Base-by-base conservation (phyloP, 495 filamentous ascomycete species). In the Penicillium manginii region DNA sequence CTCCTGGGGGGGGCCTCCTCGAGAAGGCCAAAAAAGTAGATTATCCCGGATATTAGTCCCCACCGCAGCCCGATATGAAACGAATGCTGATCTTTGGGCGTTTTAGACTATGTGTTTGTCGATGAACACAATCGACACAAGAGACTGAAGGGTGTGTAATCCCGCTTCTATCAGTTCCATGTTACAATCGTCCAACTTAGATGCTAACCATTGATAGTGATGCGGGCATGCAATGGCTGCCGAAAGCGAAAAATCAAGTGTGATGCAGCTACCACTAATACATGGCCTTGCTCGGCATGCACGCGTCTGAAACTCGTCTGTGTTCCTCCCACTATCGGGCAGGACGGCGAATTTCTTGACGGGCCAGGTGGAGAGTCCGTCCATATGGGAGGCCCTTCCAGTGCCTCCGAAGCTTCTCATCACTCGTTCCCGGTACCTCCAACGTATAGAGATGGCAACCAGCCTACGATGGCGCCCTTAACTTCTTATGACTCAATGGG, bases 81-180 rank as follows among this genome's bases (percentile, higher is more conserved):
- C 47, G 48, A 33, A 29, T 48, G 33, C 60, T 63, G 46, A 59
- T 43, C n/a, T n/a, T 3, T 17, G 37, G 9, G 18, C 50, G 37
- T 50, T 46, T 42, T 71, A 97, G 93, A 97, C 68, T 98, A 97
- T 89, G 94, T 99, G 47, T 99, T 99, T 66, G 94, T 99, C 51
- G 96, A 99, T 73, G 94, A 99, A 74, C 93, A 99, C 71, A 99
- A 98, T 74, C 87, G 94, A 45, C 94, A 99, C 76, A 97, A 97
- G 78, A 83, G 94, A 61, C 78, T 98, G 54, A 99, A 99, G 81
- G 93, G 93, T 96, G 85, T 58, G 77, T 35, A 51, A 49, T 10
- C 6, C 14, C 17, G 1, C 40, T 43, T 9, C n/a, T 17, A 7
- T 43, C 17, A 26, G 21, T 48, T 50, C 48, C 7, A 42, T 66